phyloP scores from a whole-genome alignment of 1,284 basidiomycete species.

The Austropuccinia psidii region DNA sequence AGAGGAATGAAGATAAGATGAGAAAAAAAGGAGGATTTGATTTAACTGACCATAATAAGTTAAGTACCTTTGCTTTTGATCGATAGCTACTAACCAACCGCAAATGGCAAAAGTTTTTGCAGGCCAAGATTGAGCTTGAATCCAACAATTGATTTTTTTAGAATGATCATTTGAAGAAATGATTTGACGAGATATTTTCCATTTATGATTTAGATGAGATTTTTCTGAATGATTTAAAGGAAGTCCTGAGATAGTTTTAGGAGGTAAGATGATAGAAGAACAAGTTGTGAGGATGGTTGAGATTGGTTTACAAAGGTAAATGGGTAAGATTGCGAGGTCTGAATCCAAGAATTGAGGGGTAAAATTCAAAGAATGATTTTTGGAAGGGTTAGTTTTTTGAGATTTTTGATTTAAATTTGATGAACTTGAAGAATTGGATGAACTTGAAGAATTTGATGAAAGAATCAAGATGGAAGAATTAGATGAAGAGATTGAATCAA shows the following conservation, averaged over 20 bases:
- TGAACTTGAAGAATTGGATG: too few relatives aligned
- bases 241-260: background rate
- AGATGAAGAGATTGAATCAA: too few relatives aligned
- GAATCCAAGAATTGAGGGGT: background rate
- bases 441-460: too few relatives aligned
- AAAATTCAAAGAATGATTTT: background rate
- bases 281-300: slow-evolving; percentile 16
- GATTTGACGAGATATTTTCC: slow-evolving; percentile 1
- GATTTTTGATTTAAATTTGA: too few relatives aligned
- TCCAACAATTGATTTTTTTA: slow-evolving; percentile 3
- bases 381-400: too few relatives aligned
- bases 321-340: background rate
- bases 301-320: slow-evolving; percentile 6
- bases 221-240: background rate
- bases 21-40: background rate
- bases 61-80: slow-evolving; percentile 14
- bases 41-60: slow-evolving; percentile 2
- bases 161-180: background rate
- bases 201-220: background rate
- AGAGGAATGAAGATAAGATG: background rate
- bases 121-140: slow-evolving; percentile 19
- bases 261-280: slow-evolving; percentile 12
- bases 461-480: too few relatives aligned
- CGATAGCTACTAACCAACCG: slow-evolving; percentile 25
- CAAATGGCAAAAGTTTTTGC: slow-evolving; percentile 6